Evolutionary conservation across 2,329 filamentous ascomycete genomes (phyloP).

Genomic region (Elsinoe arachidis): DNA sequence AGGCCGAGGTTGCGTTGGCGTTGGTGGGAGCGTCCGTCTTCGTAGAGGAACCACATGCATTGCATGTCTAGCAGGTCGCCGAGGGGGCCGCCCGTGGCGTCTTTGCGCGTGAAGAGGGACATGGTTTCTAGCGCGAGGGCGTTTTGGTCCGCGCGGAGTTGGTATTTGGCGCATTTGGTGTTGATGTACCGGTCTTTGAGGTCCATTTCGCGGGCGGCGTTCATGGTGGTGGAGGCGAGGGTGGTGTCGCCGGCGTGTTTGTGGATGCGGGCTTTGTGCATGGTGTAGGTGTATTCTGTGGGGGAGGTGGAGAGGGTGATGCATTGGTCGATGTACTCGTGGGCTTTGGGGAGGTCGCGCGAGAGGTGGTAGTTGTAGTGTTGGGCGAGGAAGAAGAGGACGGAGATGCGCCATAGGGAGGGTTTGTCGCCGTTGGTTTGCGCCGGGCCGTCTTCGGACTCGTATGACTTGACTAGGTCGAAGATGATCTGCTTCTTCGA

Average conservation of each 20-base stretch:
- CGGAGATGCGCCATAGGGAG: conserved; percentile 61
- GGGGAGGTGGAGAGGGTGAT: conserved; percentile 70
- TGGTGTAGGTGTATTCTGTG: conserved; percentile 84
- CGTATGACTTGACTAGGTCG: conserved; percentile 69
- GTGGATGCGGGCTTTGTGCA: conserved; percentile 90
- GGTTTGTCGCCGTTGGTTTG: conserved; percentile 45
- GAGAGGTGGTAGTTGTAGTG: conserved; percentile 92
- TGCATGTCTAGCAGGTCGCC: conserved; percentile 96
- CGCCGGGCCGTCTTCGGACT: conserved; percentile 36
- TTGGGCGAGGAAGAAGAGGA: conserved; percentile 87
- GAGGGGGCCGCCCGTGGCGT: conserved; percentile 77
- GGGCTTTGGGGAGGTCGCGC: conserved; percentile 72
- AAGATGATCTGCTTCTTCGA: conserved; percentile 71
- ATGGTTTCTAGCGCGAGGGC: conserved; percentile 80
- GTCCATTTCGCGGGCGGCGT: conserved; percentile 75
- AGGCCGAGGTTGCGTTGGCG: conserved; percentile 74
- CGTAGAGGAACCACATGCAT: conserved; percentile 91
- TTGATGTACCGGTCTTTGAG: conserved; percentile 95
- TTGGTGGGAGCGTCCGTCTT: conserved; percentile 84
- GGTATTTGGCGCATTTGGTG: conserved; percentile 95
- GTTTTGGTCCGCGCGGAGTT: conserved; percentile 84
- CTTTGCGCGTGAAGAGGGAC: conserved; percentile 87
- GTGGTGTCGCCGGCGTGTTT: conserved; percentile 77
- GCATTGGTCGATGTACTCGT: conserved; percentile 73
- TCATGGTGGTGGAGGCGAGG: conserved; percentile 81